A percentile compares a stretch with the other conserved stretches of the same genome.
Evolutionary conservation across 495 filamentous ascomycete species (phyloP).

Genomic region (Immersiella caudata): DNA sequence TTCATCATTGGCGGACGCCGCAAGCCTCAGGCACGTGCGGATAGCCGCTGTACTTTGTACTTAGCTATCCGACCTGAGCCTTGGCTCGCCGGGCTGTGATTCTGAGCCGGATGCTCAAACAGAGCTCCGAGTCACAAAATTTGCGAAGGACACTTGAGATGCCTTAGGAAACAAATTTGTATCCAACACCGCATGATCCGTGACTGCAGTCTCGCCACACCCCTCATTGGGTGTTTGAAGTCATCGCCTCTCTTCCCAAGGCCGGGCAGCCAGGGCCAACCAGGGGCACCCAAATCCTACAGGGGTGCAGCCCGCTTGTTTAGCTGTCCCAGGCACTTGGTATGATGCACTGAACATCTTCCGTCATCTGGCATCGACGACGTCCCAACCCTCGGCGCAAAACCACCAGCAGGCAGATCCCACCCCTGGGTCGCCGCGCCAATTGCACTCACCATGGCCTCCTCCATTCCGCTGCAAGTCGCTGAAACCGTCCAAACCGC

Average conservation of each 20-base stretch:
- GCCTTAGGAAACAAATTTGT: background rate
- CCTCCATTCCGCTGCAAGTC: constrained; percentile 59
- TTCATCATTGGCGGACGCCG: constrained; percentile 28
- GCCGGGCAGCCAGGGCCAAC: background rate
- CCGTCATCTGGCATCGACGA: constrained; percentile 8
- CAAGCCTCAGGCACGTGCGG: background rate
- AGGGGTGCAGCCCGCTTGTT: constrained; percentile 9
- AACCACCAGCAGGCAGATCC: background rate
- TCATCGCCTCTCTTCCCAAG: background rate
- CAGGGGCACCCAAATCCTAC: background rate
- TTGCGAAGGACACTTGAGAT: background rate
- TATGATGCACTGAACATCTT: constrained; percentile 20
- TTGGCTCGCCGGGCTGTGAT: background rate
- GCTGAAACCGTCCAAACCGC: constrained; percentile 79
- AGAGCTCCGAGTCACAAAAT: background rate
- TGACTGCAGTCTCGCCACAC: background rate
- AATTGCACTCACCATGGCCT: constrained; percentile 33
- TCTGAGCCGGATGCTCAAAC: background rate
- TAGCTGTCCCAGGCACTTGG: background rate
- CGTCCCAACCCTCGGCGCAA: background rate
- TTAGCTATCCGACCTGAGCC: background rate
- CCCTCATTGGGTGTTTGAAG: background rate
- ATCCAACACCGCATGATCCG: background rate
- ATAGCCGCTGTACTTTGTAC: constrained; percentile 1
- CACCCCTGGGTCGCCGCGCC: background rate